Percentiles rank a stretch among this genome's conserved stretches.
phyloP scores from a whole-genome alignment of 768 basidiomycete species.

The Lactifluus echinatus region DNA sequence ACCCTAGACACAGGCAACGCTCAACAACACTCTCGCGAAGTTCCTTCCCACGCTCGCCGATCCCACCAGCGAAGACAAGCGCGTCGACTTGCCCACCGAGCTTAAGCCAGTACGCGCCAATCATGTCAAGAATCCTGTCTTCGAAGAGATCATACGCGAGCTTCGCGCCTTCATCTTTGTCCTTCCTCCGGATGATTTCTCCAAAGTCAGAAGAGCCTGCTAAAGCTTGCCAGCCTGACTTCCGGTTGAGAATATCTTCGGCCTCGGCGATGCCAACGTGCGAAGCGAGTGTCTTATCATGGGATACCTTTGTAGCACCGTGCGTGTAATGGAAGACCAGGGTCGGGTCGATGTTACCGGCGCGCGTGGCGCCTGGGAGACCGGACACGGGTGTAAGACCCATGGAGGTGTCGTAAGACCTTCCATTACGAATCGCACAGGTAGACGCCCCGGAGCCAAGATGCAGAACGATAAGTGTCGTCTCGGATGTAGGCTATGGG shows the following conservation, averaged over 20 bases:
- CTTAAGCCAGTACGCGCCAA: constrained; percentile 71
- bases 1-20: constrained; percentile 54
- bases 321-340: constrained; percentile 80
- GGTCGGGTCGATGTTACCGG: constrained; percentile 75
- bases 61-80: constrained; percentile 80
- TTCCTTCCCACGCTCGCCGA: constrained; percentile 66
- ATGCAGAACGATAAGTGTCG: neutral
- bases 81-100: constrained; percentile 63
- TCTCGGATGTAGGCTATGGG: neutral
- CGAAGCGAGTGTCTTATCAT: constrained; percentile 39
- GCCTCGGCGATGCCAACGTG: constrained; percentile 49
- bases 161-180: constrained; percentile 31
- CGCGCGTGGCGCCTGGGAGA: constrained; percentile 81
- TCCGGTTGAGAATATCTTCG: constrained; percentile 64
- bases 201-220: constrained; percentile 80
- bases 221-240: constrained; percentile 71
- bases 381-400: constrained; percentile 86
- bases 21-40: constrained; percentile 51
- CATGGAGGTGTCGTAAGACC: constrained; percentile 83
- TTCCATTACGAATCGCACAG: constrained; percentile 35
- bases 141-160: constrained; percentile 75
- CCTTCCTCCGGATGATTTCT: constrained; percentile 39
- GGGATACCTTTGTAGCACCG: constrained; percentile 41
- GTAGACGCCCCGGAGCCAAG: neutral
- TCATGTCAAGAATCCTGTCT: constrained; percentile 63